Conservation (phyloP, 1,284 basidiomycete species). For the Polyporus tsugae region DNA sequence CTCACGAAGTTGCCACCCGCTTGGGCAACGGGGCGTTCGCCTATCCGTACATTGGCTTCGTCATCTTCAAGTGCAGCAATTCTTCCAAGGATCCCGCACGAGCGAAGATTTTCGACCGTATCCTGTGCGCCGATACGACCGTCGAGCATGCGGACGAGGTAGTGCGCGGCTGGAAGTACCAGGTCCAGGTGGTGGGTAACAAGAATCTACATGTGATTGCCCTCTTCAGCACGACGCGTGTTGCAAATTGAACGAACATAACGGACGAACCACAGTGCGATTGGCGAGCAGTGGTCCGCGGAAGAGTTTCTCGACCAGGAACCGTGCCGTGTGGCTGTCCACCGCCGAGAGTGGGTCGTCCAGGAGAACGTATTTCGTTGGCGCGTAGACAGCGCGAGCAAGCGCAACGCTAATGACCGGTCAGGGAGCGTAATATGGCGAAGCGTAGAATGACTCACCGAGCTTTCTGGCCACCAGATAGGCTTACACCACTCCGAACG, state of each 20-base stretch:
- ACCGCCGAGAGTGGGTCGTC: conserved; percentile 81
- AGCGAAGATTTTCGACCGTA: conserved; percentile 65
- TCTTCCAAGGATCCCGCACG: conserved; percentile 64
- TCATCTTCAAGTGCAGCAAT: conserved; percentile 57
- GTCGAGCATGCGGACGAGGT: conserved; percentile 78
- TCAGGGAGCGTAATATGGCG: not conserved
- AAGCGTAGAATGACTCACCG: conserved; percentile 42
- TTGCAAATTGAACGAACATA: not conserved
- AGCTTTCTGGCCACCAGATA: conserved; percentile 74
- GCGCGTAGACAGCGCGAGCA: conserved; percentile 73
- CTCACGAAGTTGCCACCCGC: conserved; percentile 24
- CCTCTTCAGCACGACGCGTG: not conserved
- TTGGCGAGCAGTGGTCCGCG: conserved; percentile 70
- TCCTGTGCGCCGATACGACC: conserved; percentile 78
- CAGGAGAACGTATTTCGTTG: conserved; percentile 67
- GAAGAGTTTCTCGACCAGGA: conserved; percentile 70
- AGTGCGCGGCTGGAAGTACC: conserved; percentile 74
- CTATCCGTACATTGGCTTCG: conserved; percentile 40
- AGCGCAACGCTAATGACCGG: conserved; percentile 62
- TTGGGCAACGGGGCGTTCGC: conserved; percentile 42
- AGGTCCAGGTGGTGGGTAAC: conserved; percentile 83
- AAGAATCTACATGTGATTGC: conserved; percentile 52
- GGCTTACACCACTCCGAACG: conserved; percentile 55
- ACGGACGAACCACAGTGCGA: conserved; percentile 67
- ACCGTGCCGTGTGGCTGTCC: conserved; percentile 79